Conservation (phyloP, 371 early-diverging fungal genomes). For the Thermomucor indicae-seudaticae region DNA sequence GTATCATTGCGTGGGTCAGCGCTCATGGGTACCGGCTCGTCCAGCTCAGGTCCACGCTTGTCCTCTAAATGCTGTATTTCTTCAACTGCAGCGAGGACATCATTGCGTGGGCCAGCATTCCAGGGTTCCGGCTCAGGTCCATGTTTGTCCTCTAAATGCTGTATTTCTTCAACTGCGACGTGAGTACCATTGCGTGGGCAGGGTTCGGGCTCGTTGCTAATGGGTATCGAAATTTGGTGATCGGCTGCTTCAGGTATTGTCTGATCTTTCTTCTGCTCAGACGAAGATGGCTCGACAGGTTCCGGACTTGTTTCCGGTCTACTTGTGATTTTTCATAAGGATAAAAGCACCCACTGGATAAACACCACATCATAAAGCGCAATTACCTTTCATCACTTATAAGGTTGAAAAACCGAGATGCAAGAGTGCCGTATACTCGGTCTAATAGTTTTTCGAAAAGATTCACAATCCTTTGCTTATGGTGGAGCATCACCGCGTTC, state of each 20-base stretch:
- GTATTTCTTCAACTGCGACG: too few species aligned
- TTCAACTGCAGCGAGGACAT: background rate
- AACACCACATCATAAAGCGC: background rate
- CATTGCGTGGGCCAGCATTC: too few species aligned
- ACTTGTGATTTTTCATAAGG: too few species aligned
- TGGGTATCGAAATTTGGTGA: too few species aligned
- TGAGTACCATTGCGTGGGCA: too few species aligned
- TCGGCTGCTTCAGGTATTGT: too few species aligned
- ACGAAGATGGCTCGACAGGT: too few species aligned
- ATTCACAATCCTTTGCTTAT: slow-evolving; percentile 19
- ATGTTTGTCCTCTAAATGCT: background rate
- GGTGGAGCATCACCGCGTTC: slow-evolving; percentile 27
- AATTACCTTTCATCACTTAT: background rate
- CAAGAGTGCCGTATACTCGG: slow-evolving; percentile 9
- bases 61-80: background rate
- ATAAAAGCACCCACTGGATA: background rate
- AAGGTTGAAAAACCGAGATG: slow-evolving; percentile 7
- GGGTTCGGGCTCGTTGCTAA: too few species aligned
- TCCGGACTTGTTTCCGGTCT: too few species aligned
- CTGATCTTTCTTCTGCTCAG: too few species aligned
- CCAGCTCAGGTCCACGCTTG: background rate
- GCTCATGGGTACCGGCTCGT: too few species aligned
- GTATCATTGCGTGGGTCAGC: too few species aligned
- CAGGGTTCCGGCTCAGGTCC: background rate
- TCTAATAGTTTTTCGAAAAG: slow-evolving; percentile 17